Evolutionary conservation across 495 filamentous ascomycete genomes (phyloP), one percentile per base, ranked within the genome.

Genomic region (Daldinia childiae): DNA sequence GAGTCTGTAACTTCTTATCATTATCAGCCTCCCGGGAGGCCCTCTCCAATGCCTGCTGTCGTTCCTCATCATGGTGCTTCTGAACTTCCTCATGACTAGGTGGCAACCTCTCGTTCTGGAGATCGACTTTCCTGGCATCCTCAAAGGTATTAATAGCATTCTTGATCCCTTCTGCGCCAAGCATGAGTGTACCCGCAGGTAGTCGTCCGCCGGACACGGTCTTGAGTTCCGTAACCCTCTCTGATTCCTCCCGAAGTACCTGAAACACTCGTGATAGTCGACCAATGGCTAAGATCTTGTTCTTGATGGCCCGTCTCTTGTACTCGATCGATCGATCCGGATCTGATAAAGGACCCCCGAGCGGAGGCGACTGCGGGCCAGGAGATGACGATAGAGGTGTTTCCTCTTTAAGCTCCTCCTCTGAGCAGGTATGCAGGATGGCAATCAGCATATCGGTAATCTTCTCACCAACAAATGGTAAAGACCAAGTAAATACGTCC

Each of bases 381-480:
- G 83, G 80, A 0, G 90, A 89, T 8, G 82, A 76, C n/a, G 82
- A 76, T 34, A 80, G 74, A 2, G 84, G 80, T 0, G 91, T 93
- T 24, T 97, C 94, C 58, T 95, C 91, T 72, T 91, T 86, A 24
- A 99, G 89, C 77, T 99, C 95, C 73, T 99, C 95, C 77, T 98
- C 96, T 32, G 96, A 97, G 85, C 94, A 97, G 62, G 92, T 98
- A 82, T 96, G 97, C 72, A 99, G 87, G 76, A 99, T 99, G 41
- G 94, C 95, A 74, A 99, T 98, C 48, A 99, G 89, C 95, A 99
- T 99, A 75, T 99, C 95, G 32, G 95, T 98, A 74, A 99, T 97
- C 85, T 99, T 99, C 82, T 99, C 95, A 69, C 95, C 96, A 48
- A 99, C 95, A 82, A 99, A 99, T 1, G 95, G 95, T 55, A 99